Percentiles rank a stretch among this genome's conserved stretches.
Conservation (phyloP, 768 basidiomycete genomes). For the Collybia nuda region DNA sequence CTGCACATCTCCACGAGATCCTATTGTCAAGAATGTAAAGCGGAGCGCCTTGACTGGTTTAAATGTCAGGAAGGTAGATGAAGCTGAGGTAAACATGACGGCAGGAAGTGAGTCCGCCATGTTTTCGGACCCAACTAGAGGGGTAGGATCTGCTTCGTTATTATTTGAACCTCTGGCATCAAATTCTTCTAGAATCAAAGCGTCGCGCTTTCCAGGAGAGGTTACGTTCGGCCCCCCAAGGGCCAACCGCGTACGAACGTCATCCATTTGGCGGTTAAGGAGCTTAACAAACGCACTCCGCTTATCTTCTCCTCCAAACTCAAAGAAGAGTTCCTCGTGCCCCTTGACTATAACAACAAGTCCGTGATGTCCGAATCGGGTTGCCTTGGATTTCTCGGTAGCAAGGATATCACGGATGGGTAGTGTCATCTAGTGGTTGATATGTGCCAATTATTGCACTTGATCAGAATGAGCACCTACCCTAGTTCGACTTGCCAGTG, state of each 20-base stretch:
- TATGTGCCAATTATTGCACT: background rate
- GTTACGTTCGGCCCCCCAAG: constrained; percentile 41
- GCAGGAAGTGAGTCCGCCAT: constrained; percentile 76
- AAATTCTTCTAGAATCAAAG: constrained; percentile 83
- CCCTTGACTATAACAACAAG: constrained; percentile 90
- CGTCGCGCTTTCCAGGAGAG: constrained; percentile 62
- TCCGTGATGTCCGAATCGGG: constrained; percentile 88
- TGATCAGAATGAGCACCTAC: constrained; percentile 43
- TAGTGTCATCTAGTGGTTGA: constrained; percentile 77
- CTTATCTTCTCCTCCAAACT: constrained; percentile 81
- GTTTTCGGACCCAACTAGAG: constrained; percentile 41
- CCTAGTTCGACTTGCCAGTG: constrained; percentile 76
- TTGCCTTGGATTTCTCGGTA: constrained; percentile 81
- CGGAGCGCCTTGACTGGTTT: constrained; percentile 83
- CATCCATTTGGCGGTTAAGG: constrained; percentile 81
- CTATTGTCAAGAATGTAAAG: constrained; percentile 95
- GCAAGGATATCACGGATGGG: constrained; percentile 88
- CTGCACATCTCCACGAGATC: constrained; percentile 95
- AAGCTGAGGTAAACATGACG: constrained; percentile 97
- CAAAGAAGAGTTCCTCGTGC: constrained; percentile 97
- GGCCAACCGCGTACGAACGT: constrained; percentile 49
- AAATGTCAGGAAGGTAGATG: constrained; percentile 95
- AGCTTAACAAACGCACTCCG: constrained; percentile 75
- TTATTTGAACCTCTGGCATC: constrained; percentile 46
- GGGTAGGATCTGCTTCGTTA: constrained; percentile 41